Percentiles rank a stretch among this genome's conserved stretches.
phyloP scores from a whole-genome alignment of 2,329 filamentous ascomycete genomes.

The Apiospora phragmitis region DNA sequence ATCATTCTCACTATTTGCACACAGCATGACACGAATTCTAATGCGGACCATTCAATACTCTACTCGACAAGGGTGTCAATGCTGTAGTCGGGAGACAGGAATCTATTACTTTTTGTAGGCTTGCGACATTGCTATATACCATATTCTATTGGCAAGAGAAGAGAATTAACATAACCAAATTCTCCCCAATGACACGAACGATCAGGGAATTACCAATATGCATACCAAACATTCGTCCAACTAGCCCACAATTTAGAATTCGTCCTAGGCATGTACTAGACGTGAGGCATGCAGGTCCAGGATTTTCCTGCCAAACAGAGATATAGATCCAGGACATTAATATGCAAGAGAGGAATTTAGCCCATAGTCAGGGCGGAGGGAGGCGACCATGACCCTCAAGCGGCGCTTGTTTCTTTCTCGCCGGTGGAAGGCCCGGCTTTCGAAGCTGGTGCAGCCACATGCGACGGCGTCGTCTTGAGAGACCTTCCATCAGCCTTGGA shows the following conservation, averaged over 20 bases:
- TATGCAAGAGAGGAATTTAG: background rate
- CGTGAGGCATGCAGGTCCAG: background rate
- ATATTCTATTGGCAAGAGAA: background rate
- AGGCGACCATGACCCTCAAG: background rate
- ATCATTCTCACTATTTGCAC: background rate
- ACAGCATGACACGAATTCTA: background rate
- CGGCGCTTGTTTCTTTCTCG: background rate
- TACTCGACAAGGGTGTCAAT: background rate
- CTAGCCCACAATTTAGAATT: background rate
- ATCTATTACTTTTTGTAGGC: background rate
- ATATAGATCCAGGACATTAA: background rate
- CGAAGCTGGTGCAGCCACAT: background rate
- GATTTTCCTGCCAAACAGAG: background rate
- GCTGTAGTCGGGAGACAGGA: background rate
- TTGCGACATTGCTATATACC: background rate
- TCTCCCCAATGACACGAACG: background rate
- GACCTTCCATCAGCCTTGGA: background rate
- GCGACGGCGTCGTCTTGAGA: slow-evolving; percentile 8
- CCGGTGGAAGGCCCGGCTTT: background rate
- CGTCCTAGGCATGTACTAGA: background rate
- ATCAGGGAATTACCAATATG: background rate
- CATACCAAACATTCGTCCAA: background rate
- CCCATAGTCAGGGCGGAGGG: background rate
- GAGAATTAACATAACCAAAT: background rate
- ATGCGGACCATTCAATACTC: background rate